These are phyloP conservation scores for Chlamydomonas schloesseri DNA, from an alignment of 139 green algal genomes.

Conservation along the genomic window DNA sequence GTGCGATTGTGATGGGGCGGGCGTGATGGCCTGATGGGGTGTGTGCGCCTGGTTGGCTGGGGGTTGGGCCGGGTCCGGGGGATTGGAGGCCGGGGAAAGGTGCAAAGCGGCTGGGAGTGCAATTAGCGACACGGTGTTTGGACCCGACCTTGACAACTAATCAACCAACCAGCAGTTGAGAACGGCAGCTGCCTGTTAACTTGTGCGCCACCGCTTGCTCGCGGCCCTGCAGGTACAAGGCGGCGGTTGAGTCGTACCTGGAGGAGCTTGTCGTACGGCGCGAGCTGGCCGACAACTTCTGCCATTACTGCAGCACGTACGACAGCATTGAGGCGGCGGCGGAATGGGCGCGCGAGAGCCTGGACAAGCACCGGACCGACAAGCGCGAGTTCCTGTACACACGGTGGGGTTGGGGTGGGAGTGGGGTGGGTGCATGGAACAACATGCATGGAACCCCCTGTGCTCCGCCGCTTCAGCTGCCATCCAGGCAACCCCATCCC, in stretches of 20 bases:
- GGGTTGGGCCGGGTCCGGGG: no score
- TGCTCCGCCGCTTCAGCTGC: no score
- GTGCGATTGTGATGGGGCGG: not conserved
- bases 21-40: not conserved
- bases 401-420: constrained; percentile 38
- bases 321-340: constrained; percentile 83
- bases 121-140: no score
- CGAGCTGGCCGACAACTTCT: constrained; percentile 97
- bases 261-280: constrained; percentile 95
- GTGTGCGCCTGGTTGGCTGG: no score
- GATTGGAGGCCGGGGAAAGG: not conserved
- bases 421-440: no score
- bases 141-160: no score
- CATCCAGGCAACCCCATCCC: no score
- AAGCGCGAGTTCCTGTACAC: constrained; percentile 85
- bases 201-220: no score
- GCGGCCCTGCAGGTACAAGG: constrained; percentile 66
- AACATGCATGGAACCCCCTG: no score
- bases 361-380: constrained; percentile 82
- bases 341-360: constrained; percentile 86
- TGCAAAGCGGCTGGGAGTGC: no score
- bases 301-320: constrained; percentile 80
- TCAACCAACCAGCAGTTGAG: no score
- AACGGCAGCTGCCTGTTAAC: no score
- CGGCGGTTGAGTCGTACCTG: constrained; percentile 90